phyloP scores from a whole-genome alignment of 2,329 filamentous ascomycete species.

The Nemania bipapillata region DNA sequence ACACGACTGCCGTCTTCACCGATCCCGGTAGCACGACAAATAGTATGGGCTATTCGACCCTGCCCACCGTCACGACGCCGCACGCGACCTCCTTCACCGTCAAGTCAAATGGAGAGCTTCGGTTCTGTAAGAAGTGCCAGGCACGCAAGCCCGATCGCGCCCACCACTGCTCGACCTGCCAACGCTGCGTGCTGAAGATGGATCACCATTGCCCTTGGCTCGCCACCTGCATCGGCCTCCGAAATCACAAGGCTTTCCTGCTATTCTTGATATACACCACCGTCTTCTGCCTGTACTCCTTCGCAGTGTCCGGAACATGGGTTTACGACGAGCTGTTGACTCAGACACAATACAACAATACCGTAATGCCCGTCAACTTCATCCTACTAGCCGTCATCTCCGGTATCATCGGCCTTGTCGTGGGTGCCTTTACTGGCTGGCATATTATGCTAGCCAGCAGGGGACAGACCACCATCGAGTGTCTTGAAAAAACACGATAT shows the following conservation, averaged over 20 bases:
- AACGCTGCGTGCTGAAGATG: constrained; percentile 97
- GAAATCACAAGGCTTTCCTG: constrained; percentile 95
- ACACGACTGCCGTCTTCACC: constrained; percentile 93
- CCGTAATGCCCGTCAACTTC: constrained; percentile 87
- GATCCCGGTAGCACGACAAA: constrained; percentile 79
- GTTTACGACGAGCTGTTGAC: constrained; percentile 84
- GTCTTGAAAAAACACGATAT: constrained; percentile 94
- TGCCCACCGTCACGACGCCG: constrained; percentile 76
- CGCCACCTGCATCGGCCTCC: constrained; percentile 90
- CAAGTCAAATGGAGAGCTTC: constrained; percentile 84
- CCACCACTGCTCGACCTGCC: constrained; percentile 96
- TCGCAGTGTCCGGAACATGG: constrained; percentile 81
- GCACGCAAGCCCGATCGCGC: constrained; percentile 92
- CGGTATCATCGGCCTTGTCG: constrained; percentile 89
- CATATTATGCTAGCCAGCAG: constrained; percentile 82
- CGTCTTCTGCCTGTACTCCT: constrained; percentile 83
- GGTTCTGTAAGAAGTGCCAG: constrained; percentile 98
- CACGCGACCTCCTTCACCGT: constrained; percentile 83
- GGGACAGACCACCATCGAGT: constrained; percentile 95
- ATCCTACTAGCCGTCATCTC: constrained; percentile 86
- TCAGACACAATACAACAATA: constrained; percentile 76
- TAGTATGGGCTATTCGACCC: constrained; percentile 77
- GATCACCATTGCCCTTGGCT: constrained; percentile 99
- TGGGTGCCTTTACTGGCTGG: constrained; percentile 90
- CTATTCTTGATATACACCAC: constrained; percentile 91